Base-by-base conservation (phyloP, 306 rosid genomes). In the Gillenia trifoliata region DNA sequence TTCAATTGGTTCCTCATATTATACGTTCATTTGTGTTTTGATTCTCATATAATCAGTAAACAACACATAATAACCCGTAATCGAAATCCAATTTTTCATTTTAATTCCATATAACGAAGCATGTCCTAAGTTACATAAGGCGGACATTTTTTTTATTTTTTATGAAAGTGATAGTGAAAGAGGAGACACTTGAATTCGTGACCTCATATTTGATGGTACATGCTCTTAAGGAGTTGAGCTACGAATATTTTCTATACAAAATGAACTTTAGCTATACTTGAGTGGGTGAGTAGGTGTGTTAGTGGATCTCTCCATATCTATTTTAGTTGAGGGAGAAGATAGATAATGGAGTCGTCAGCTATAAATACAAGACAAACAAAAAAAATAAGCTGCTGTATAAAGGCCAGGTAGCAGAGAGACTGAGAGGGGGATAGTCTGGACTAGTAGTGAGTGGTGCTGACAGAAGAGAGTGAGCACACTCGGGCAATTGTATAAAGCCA, bases 381-480 rank as follows among this genome's bases (percentile, higher is more conserved):
- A 45, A 15, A 15, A 13, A 16, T 38, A 47, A 1, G 20, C 52
- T 15, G 52, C 8, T 47, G 20, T 47, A 16, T 47, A 17, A 47
- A 55, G n/a, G 20, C 56, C 8, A 50, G 2, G 56, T 0, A 4
- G 11, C 11, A 61, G 23, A 17, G 8, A 41, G 38, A 49, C 22
- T 1, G n/a, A 63, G 45, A 34, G 70, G 36, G 30, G 33, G n/a
- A 30, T 10, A 25, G 19, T 36, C 11, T 22, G 56, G 52, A 45
- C 52, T 15, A 45, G 2, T 15, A 15, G 20, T 16, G 52, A 45
- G 52, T 45, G 41, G 41, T 38, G 75, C 77, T 92, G 98, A 93
- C 98, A 93, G 98, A 90, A 93, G 98, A 93, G 98, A 90, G 98
- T 86, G 95, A 89, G 98, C 96, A 90, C 96, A 85, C 76, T 78